Conservation (phyloP, 805 yeast genomes). For the Vanderwaltozyma verrucispora region DNA sequence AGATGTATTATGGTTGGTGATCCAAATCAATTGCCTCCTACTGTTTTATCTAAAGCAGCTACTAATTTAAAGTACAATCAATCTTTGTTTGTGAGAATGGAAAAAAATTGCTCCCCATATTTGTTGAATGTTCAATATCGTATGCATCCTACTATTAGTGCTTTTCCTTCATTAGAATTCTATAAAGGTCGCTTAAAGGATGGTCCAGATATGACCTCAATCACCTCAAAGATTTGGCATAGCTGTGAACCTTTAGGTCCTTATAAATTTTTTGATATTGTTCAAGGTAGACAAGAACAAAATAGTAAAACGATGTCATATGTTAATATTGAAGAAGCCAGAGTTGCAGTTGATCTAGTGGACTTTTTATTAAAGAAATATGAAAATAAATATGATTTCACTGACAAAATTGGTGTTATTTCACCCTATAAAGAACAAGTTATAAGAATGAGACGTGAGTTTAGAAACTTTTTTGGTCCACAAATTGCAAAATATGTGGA, state of each 20-base stretch:
- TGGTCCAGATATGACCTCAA: slow-evolving; percentile 59
- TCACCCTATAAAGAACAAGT: slow-evolving; percentile 94
- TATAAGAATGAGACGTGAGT: slow-evolving; percentile 42
- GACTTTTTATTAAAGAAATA: slow-evolving; percentile 39
- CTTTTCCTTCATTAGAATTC: slow-evolving; percentile 44
- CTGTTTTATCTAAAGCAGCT: slow-evolving; percentile 85
- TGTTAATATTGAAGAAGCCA: slow-evolving; percentile 61
- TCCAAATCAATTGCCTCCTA: slow-evolving; percentile 96
- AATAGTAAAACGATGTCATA: slow-evolving; percentile 58
- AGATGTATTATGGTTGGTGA: slow-evolving; percentile 97
- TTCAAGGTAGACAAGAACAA: slow-evolving; percentile 54
- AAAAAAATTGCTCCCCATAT: slow-evolving; percentile 48
- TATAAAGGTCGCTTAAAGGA: slow-evolving; percentile 50
- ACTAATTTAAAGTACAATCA: slow-evolving; percentile 75
- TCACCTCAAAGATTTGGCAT: slow-evolving; percentile 74
- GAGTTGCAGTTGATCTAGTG: slow-evolving; percentile 58
- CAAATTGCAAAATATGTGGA: slow-evolving; percentile 57
- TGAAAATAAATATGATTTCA: slow-evolving; percentile 40
- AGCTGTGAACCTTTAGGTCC: slow-evolving; percentile 46
- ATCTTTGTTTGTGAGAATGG: slow-evolving; percentile 90
- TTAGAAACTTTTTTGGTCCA: slow-evolving; percentile 51
- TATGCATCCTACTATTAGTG: slow-evolving; percentile 76
- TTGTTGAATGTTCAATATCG: slow-evolving; percentile 88
- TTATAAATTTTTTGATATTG: slow-evolving; percentile 65
- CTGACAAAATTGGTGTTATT: slow-evolving; percentile 76